Conservation (phyloP, 164 flowering plant genomes). For the Kalanchoe fedtschenkoi region DNA sequence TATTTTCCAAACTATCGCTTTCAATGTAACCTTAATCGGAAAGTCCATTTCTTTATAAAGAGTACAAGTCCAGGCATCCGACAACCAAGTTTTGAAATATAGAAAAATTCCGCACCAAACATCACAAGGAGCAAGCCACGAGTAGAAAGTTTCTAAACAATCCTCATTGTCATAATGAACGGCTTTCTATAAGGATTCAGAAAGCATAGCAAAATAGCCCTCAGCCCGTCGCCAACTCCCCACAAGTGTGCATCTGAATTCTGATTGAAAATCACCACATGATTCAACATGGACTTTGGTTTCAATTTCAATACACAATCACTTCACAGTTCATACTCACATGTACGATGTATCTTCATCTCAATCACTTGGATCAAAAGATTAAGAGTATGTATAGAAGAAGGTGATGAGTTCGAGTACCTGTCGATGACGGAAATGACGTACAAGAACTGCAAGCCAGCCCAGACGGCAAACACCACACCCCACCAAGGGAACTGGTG, state of each 20-base stretch:
- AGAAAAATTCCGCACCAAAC: not conserved
- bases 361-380: too few species aligned
- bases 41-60: too few species aligned
- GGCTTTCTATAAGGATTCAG: not conserved
- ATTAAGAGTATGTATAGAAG: too few species aligned
- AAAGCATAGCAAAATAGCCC: too few species aligned
- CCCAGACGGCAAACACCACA: slow-evolving; percentile 67
- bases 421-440: slow-evolving; percentile 88
- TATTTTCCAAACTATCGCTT: too few species aligned
- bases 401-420: slow-evolving; percentile 23
- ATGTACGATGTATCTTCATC: too few species aligned
- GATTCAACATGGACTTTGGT: not conserved
- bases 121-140: not conserved
- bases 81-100: not conserved
- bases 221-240: not conserved
- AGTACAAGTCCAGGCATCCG: too few species aligned
- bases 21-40: too few species aligned
- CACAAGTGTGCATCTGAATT: not conserved
- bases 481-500: slow-evolving; percentile 75
- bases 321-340: not conserved
- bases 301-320: not conserved
- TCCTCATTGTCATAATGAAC: not conserved
- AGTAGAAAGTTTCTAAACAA: not conserved
- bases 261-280: not conserved
- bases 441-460: slow-evolving; percentile 78